These are phyloP conservation scores for Gaillardinia entomophila DNA, from an alignment of 805 yeast genomes.

Conservation along the genomic window DNA sequence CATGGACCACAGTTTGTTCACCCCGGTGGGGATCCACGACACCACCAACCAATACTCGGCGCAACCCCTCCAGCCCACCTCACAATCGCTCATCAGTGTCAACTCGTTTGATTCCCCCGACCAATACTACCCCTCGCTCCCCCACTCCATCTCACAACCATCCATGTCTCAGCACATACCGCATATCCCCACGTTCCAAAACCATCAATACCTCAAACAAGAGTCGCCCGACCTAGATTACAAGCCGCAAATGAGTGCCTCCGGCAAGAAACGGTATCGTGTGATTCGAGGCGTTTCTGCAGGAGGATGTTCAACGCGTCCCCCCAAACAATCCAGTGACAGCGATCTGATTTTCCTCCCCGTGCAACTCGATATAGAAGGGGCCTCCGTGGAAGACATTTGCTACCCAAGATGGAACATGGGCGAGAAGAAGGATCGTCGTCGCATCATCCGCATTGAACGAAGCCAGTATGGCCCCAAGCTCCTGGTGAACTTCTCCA, in stretches of 20 bases:
- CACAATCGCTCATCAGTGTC: too few species aligned
- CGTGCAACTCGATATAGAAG: slow-evolving; percentile 41
- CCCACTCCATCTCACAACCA: neutral
- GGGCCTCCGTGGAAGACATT: slow-evolving; percentile 42
- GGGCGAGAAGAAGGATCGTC: slow-evolving; percentile 41
- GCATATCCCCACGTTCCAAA: neutral
- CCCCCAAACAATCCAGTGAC: slow-evolving; percentile 38
- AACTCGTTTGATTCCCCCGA: too few species aligned
- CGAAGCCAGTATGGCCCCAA: slow-evolving; percentile 44
- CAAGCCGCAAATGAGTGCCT: neutral
- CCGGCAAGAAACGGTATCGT: slow-evolving; percentile 20
- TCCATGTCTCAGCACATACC: neutral
- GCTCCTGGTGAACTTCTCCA: slow-evolving; percentile 43
- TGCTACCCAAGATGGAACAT: slow-evolving; percentile 48
- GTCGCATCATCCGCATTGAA: slow-evolving; percentile 56
- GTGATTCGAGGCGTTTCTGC: slow-evolving; percentile 54
- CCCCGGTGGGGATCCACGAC: too few species aligned
- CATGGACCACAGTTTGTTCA: neutral
- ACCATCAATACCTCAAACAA: neutral
- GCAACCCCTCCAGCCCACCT: neutral
- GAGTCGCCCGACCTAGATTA: neutral
- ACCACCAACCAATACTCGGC: neutral
- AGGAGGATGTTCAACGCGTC: slow-evolving; percentile 52
- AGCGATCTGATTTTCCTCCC: slow-evolving; percentile 31
- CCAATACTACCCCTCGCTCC: neutral